Evolutionary conservation across 257 asterid genomes (phyloP).

Genomic region (Plectranthus barbatus): DNA sequence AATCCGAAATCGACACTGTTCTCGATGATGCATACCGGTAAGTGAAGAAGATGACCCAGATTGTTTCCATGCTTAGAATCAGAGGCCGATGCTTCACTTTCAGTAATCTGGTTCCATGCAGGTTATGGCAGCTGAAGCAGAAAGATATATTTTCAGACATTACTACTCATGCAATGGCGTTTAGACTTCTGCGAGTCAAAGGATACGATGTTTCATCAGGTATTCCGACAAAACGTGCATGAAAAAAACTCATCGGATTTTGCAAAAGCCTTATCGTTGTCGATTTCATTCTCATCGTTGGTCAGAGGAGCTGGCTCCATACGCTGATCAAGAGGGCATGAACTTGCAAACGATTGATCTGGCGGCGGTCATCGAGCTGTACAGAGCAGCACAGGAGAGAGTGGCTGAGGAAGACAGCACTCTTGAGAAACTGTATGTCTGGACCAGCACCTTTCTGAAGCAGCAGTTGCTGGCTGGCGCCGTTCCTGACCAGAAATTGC

Average conservation of each 20-base stretch:
- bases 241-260: no score
- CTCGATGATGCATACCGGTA: background rate
- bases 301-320: slow-evolving; percentile 32
- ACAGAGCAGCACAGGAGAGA: slow-evolving; percentile 39
- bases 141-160: slow-evolving; percentile 15
- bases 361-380: slow-evolving; percentile 26
- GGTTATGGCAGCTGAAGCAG: background rate
- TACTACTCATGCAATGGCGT: slow-evolving; percentile 29
- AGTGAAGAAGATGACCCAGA: no score
- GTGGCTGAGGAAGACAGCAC: slow-evolving; percentile 18
- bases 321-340: slow-evolving; percentile 13
- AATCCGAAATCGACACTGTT: background rate
- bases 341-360: background rate
- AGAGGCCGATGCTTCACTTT: no score
- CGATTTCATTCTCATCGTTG: no score
- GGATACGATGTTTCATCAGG: slow-evolving; percentile 31
- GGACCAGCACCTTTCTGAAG: slow-evolving; percentile 30
- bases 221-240: no score
- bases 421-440: slow-evolving; percentile 25
- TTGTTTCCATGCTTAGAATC: no score
- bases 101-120: no score
- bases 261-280: no score
- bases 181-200: slow-evolving; percentile 28
- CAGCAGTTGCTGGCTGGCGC: slow-evolving; percentile 15
- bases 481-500: slow-evolving; percentile 18